Evolutionary conservation across 257 asterid genomes (phyloP).

Genomic region (Jaltomata sinuosa): DNA sequence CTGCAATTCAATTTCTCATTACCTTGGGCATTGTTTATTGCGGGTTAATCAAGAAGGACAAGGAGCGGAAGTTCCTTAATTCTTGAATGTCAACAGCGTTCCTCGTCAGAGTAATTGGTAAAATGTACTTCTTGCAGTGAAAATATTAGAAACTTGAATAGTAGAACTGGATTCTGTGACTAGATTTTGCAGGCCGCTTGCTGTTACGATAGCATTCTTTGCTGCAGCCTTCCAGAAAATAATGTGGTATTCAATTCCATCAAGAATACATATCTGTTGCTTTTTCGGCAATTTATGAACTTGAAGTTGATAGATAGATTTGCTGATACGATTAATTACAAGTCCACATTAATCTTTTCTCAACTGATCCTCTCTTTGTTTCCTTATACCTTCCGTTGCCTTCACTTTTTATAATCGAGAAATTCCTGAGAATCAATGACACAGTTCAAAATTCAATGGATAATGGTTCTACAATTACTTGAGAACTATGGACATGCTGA

Average conservation of each 20-base stretch:
- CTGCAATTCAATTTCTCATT: not conserved
- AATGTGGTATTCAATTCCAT: not conserved
- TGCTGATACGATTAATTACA: not conserved
- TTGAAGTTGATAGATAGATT: not conserved
- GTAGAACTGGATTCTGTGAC: not conserved
- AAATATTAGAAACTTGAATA: not conserved
- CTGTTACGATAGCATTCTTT: not conserved
- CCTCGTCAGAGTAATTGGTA: not conserved
- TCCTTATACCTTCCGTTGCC: not conserved
- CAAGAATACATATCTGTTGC: not conserved
- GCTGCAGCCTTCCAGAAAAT: not conserved
- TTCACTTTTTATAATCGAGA: not conserved
- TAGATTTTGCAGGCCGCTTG: not conserved
- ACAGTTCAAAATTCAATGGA: not conserved
- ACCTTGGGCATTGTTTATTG: not conserved
- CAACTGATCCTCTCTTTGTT: not conserved
- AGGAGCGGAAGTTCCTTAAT: not conserved
- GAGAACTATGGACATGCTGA: too few relatives aligned
- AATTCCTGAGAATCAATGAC: not conserved
- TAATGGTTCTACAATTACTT: too few relatives aligned
- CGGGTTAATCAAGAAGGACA: not conserved
- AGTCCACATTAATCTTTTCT: not conserved
- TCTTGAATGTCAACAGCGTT: not conserved
- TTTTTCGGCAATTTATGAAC: not conserved
- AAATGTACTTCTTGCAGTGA: not conserved